Conservation (phyloP, 768 basidiomycete species). For the Russula griseocarnosa region DNA sequence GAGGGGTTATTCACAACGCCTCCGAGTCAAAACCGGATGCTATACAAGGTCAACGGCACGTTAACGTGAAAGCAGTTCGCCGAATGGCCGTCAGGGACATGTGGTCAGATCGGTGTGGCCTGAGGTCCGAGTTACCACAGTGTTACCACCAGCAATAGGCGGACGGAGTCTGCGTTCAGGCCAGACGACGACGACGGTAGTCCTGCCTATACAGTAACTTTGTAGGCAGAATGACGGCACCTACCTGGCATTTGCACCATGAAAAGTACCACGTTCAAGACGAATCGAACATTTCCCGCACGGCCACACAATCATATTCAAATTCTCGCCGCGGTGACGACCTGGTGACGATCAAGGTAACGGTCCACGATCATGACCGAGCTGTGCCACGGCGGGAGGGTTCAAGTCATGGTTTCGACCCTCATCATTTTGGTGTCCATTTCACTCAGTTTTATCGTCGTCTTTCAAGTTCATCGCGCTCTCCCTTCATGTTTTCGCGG, state of each 20-base stretch:
- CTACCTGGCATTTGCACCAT: not conserved
- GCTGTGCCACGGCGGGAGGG: not conserved
- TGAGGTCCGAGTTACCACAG: not conserved
- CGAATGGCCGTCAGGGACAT: no score
- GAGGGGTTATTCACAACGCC: no score
- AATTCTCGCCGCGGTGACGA: not conserved
- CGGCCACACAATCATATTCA: not conserved
- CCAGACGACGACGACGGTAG: not conserved
- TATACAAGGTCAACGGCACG: no score
- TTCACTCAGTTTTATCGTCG: not conserved
- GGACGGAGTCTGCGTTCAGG: not conserved
- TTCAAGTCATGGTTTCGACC: not conserved
- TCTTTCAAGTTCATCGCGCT: not conserved
- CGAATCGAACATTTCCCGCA: not conserved
- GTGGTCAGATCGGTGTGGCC: no score
- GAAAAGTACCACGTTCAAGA: not conserved
- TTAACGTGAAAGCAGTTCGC: no score
- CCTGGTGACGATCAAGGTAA: not conserved
- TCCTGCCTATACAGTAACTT: no score
- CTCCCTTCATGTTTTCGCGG: not conserved
- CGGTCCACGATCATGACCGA: not conserved
- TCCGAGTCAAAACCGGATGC: no score
- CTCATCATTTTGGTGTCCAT: constrained; percentile 2
- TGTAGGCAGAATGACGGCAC: not conserved
- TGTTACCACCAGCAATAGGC: no score